Conservation (phyloP, 2,329 filamentous ascomycete species). For the Alternaria panax region DNA sequence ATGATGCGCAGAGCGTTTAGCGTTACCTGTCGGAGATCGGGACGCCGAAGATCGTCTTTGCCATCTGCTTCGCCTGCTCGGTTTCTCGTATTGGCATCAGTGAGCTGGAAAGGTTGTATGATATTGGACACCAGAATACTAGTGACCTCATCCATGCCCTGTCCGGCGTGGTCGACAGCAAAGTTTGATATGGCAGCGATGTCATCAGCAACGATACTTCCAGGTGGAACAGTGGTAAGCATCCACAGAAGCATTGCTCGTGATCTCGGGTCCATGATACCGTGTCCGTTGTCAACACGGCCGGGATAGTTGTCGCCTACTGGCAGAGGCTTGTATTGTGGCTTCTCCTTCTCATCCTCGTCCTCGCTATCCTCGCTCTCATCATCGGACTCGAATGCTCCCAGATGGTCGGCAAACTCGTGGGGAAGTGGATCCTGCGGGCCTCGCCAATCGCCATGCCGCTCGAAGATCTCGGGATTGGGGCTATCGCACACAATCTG, state of each 20-base stretch:
- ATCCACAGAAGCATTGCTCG: conserved; percentile 80
- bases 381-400: conserved; percentile 72
- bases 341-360: conserved; percentile 58
- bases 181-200: conserved; percentile 86
- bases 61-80: conserved; percentile 23
- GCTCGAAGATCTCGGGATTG: conserved; percentile 35
- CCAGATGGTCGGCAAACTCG: conserved; percentile 78
- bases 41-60: conserved; percentile 33
- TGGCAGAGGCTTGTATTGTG: conserved; percentile 31
- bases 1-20: conserved; percentile 76
- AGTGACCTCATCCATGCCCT: conserved; percentile 90
- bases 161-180: conserved; percentile 84
- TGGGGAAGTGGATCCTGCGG: conserved; percentile 78
- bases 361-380: conserved; percentile 69
- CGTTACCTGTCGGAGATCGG: conserved; percentile 35
- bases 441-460: conserved; percentile 69
- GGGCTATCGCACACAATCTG: conserved; percentile 71
- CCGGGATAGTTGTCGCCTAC: conserved; percentile 41
- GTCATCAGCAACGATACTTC: conserved; percentile 79
- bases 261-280: conserved; percentile 38
- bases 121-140: conserved; percentile 86
- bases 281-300: conserved; percentile 35
- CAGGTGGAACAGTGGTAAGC: conserved; percentile 79
- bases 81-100: conserved; percentile 69
- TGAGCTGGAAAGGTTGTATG: conserved; percentile 75